Evolutionary conservation across 352 stramenopile genomes (phyloP), one percentile per base, ranked within the genome.

Genomic region (Aphanomyces cochlioides): DNA sequence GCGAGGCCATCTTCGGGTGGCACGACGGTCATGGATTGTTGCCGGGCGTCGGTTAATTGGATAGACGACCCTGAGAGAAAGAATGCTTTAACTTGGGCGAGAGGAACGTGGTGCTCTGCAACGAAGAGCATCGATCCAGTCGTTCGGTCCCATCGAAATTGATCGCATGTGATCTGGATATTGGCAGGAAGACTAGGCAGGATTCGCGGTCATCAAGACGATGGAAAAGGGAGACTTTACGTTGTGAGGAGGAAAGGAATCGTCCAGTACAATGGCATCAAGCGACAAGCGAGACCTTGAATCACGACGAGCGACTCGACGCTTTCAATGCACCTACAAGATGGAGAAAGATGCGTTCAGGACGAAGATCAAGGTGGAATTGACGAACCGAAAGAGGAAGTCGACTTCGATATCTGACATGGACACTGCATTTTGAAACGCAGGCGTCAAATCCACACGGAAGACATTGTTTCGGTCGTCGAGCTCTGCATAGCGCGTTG

Each of bases 391-490:
- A 47, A 82, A 77, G 56, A 82, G 73, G 65, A 77, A 78, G 56
- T 87, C 81, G 59, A 88, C 86, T 53, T 90, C 83, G 0, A 74
- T 76, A 56, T 89, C 82, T 53, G 84, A 82, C 28, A 90, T 65
- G 21, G 76, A 77, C 2, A 70, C 79, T 10, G 28, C 87, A 38
- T 85, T 75, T 39, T 66, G 66, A 39, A 88, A 89, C 2, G 82
- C 80, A 1, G 79, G 78, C 6, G 83, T 82, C 13, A 90, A 72
- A 70, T 90, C 83, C 54, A 88, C 82, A 17, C 83, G 83, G 59
- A 89, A 88, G 1, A 88, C 76, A 36, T 79, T 76, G 58, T 89
- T 89, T 3, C 77, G 66, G 48, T 89, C 79, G 45, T 90, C 82
- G 0, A 81, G 73, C 15, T 84, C 74, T 41, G 1, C 53, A 12